Percentiles rank a stretch among this genome's conserved stretches.
Evolutionary conservation across 2,329 filamentous ascomycete species (phyloP).

Genomic region (Xylariaceae sp.): DNA sequence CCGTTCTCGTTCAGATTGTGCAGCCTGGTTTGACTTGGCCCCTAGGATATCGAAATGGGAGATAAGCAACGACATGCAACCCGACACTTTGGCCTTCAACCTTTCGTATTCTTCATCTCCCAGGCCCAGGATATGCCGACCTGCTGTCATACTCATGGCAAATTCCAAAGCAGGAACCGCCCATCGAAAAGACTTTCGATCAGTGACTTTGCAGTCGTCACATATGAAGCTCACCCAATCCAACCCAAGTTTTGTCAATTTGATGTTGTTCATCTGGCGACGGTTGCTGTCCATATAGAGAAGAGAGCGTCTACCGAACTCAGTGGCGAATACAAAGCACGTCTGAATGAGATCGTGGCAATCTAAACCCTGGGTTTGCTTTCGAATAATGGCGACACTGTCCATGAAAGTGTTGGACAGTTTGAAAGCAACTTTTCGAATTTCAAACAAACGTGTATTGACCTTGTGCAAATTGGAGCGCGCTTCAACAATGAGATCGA

Average conservation of each 20-base stretch:
- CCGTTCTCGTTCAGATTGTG: conserved; percentile 87
- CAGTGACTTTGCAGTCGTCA: conserved; percentile 90
- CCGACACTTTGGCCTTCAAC: conserved; percentile 82
- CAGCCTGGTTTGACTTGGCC: conserved; percentile 85
- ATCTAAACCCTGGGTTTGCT: conserved; percentile 76
- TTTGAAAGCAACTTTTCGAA: conserved; percentile 93
- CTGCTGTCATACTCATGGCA: conserved; percentile 94
- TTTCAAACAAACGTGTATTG: conserved; percentile 85
- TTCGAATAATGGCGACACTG: conserved; percentile 87
- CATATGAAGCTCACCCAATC: conserved; percentile 99
- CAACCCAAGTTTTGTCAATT: conserved; percentile 84
- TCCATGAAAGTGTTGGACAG: conserved; percentile 98
- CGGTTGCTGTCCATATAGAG: conserved; percentile 95
- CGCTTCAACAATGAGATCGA: conserved; percentile 87
- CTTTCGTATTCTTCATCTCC: conserved; percentile 82
- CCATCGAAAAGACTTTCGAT: conserved; percentile 96
- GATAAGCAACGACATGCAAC: conserved; percentile 95
- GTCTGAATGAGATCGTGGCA: conserved; percentile 96
- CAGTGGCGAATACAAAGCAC: conserved; percentile 97
- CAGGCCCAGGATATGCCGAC: conserved; percentile 86
- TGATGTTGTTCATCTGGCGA: conserved; percentile 94
- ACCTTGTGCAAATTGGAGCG: conserved; percentile 91
- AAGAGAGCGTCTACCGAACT: conserved; percentile 92
- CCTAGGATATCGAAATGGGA: conserved; percentile 99
- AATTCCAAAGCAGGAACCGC: conserved; percentile 93